A percentile compares a stretch with the other conserved stretches of the same genome.
These are phyloP conservation scores for Acacia melanoxylon DNA, from an alignment of 306 rosid genomes.

Conservation along the genomic window DNA sequence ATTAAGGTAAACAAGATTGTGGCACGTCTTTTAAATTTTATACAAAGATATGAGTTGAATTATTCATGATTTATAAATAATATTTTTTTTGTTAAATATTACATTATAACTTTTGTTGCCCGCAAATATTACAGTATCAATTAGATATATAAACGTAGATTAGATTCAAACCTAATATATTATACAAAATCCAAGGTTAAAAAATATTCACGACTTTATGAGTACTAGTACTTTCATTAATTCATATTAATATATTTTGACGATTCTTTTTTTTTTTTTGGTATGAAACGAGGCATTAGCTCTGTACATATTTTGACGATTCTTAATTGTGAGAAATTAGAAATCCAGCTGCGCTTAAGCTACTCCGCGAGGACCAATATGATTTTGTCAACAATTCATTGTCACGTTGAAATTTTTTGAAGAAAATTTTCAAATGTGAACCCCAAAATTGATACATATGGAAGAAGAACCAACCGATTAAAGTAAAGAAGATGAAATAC, in stretches of 20 bases:
- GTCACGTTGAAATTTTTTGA: not conserved
- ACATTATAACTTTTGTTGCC: no score
- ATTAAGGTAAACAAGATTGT: not conserved
- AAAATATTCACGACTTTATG: not conserved
- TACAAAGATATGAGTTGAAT: not conserved
- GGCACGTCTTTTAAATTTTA: not conserved
- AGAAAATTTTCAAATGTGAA: not conserved
- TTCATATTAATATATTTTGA: no score
- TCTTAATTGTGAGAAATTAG: no score
- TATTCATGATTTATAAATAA: not conserved
- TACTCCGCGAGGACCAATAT: not conserved
- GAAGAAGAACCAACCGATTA: not conserved
- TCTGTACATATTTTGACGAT: no score
- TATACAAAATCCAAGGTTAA: no score
- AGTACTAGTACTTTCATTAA: no score
- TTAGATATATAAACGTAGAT: no score
- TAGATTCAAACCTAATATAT: not conserved
- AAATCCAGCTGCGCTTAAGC: no score
- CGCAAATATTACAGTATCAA: no score
- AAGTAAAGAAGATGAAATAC: not conserved
- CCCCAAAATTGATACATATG: not conserved
- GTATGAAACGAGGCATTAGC: no score
- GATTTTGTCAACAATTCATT: not conserved
- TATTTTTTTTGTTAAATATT: no score
- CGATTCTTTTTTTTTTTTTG: no score